Base-by-base conservation (phyloP, 2,329 filamentous ascomycete genomes). In the Penicillium brevicompactum region DNA sequence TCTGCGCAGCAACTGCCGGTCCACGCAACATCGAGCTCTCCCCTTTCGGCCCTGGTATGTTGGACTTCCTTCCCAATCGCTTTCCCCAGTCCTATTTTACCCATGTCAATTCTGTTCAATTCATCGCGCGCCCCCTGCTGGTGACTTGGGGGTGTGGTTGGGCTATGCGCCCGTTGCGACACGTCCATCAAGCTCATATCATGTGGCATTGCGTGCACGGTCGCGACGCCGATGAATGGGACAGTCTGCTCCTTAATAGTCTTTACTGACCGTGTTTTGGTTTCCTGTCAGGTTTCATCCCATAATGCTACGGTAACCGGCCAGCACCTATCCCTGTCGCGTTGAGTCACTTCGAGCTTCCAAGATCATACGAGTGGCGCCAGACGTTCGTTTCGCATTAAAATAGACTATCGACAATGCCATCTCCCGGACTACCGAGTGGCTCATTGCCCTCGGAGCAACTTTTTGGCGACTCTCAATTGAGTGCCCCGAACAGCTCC, bases 301-400 rank as follows among this genome's bases (percentile, higher is more conserved):
- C 68, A 74, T 64, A 59, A 74, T 74, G 71, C 66, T 67, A 51
- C 53, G 60, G 50, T 73, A 68, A 65, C 53, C 55, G 52, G 46
- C 38, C 45, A 51, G 46, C 52, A 51, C 34, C 58, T 57, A 63
- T 61, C 61, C 52, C 62, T 57, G 57, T 66, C 62, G 59, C 63
- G 59, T 66, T 59, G 58, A 63, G 56, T 53, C 55, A 58, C 56
- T 57, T 55, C 57, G 50, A 59, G 51, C 56, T 56, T 58, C 55
- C 53, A 61, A 56, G 41, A 58, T 54, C 45, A 54, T 57, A 57
- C 58, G 58, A 68, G 59, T 64, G 61, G 61, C 53, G 57, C 56
- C 55, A 53, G 37, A 43, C 46, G 50, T 46, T 54, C 38, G 54
- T 44, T 54, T 46, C 48, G 49, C 53, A 41, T 53, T 54, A 27